Percentiles rank a stretch among this genome's conserved stretches.
Evolutionary conservation across 2,329 filamentous ascomycete species (phyloP).

Genomic region (Colletotrichum falcatum): DNA sequence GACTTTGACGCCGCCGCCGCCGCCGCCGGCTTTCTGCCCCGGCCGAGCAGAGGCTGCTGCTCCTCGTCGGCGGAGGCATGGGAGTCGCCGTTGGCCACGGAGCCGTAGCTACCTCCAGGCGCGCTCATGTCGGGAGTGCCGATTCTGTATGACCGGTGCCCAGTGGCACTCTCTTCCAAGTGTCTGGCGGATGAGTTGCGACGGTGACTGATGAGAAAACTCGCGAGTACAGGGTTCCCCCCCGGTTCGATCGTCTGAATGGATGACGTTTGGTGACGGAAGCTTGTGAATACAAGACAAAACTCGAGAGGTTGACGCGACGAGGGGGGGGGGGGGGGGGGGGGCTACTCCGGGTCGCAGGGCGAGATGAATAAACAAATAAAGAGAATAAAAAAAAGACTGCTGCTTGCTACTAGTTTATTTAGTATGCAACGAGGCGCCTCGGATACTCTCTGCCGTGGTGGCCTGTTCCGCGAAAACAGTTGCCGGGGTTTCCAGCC

Average conservation of each 20-base stretch:
- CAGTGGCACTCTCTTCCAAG: too few species aligned
- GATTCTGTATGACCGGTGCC: neutral
- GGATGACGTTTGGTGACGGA: slow-evolving; percentile 10
- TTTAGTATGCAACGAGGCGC: neutral
- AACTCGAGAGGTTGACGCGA: slow-evolving; percentile 4
- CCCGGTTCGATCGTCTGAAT: slow-evolving; percentile 2
- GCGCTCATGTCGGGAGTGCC: slow-evolving; percentile 25
- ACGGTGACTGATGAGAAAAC: neutral
- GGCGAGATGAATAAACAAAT: too few species aligned
- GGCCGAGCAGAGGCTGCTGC: slow-evolving; percentile 51
- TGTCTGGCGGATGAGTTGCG: neutral
- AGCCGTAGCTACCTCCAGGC: slow-evolving; percentile 18
- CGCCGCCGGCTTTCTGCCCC: slow-evolving; percentile 37
- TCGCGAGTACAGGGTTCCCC: neutral
- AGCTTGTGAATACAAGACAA: slow-evolving; percentile 21
- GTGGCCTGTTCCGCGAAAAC: slow-evolving; percentile 5
- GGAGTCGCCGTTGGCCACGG: slow-evolving; percentile 32
- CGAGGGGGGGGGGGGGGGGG: neutral
- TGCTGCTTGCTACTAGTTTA: neutral
- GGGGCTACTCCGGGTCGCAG: neutral
- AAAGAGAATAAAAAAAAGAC: neutral
- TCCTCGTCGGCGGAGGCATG: slow-evolving; percentile 45
- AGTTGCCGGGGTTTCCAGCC: slow-evolving; percentile 31
- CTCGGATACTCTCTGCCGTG: slow-evolving; percentile 34
- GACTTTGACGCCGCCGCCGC: slow-evolving; percentile 34